Conservation (phyloP, 2,329 filamentous ascomycete genomes). For the Coniella lustricola region DNA sequence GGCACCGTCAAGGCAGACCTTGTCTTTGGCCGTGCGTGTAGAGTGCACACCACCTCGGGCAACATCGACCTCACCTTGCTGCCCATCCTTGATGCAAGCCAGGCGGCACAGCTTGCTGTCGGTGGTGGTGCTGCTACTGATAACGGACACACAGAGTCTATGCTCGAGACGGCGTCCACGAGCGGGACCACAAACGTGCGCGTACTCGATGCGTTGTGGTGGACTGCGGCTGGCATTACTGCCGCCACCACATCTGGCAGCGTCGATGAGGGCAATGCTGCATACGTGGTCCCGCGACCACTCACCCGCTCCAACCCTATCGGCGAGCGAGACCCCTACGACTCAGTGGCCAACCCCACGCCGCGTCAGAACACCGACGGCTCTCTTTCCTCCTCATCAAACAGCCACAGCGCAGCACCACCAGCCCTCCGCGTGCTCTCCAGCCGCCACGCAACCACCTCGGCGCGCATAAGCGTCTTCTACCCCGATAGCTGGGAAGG, state of each 20-base stretch:
- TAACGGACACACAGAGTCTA: slow-evolving; percentile 2
- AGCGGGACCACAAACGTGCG: slow-evolving; percentile 34
- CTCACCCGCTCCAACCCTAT: slow-evolving; percentile 8
- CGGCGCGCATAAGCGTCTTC: slow-evolving; percentile 33
- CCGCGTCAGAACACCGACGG: not conserved
- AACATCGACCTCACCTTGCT: slow-evolving; percentile 33
- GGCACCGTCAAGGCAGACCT: slow-evolving; percentile 35
- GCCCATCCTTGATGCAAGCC: slow-evolving; percentile 33
- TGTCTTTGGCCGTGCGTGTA: slow-evolving; percentile 31
- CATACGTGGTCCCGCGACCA: slow-evolving; percentile 18
- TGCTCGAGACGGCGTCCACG: slow-evolving; percentile 35
- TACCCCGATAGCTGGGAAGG: slow-evolving; percentile 48
- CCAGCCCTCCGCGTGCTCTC: slow-evolving; percentile 29
- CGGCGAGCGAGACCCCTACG: slow-evolving; percentile 17
- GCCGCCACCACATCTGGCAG: too few relatives aligned
- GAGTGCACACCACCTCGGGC: slow-evolving; percentile 35
- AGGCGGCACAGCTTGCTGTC: too few relatives aligned
- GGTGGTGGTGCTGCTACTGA: not conserved
- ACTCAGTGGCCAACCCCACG: not conserved
- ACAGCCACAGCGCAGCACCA: not conserved
- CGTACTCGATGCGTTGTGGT: slow-evolving; percentile 39
- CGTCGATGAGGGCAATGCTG: slow-evolving; percentile 20
- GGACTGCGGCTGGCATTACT: too few relatives aligned
- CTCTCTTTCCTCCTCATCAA: too few relatives aligned
- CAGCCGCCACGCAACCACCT: slow-evolving; percentile 37